Conservation (phyloP, 2,329 filamentous ascomycete genomes). For the Nothophoma quercina region DNA sequence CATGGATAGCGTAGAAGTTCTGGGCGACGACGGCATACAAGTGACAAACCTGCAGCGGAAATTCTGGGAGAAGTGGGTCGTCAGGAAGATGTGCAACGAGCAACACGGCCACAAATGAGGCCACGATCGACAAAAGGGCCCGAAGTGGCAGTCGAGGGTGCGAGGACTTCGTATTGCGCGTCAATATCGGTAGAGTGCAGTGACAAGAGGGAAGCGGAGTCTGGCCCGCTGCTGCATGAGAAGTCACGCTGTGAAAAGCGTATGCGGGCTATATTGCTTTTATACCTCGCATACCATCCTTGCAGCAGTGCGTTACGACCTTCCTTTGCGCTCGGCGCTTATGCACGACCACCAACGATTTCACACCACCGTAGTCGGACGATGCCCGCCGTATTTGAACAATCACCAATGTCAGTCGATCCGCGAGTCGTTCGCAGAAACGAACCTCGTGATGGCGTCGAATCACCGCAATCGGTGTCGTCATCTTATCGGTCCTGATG, state of each 20-base stretch:
- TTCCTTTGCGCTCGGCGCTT: conserved; percentile 27
- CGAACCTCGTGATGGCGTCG: background rate
- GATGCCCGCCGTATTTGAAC: background rate
- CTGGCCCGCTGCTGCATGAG: conserved; percentile 12
- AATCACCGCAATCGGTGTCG: background rate
- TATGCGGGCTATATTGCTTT: conserved; percentile 26
- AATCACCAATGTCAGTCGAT: background rate
- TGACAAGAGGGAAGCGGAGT: conserved; percentile 2
- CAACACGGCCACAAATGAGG: conserved; percentile 50
- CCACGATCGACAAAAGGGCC: background rate
- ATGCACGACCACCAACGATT: conserved; percentile 27
- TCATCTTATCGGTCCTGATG: background rate
- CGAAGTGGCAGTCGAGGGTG: background rate
- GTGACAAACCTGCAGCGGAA: conserved; percentile 61
- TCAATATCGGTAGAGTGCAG: background rate
- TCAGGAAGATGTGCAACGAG: conserved; percentile 55
- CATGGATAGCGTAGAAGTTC: conserved; percentile 53
- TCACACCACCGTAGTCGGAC: conserved; percentile 13
- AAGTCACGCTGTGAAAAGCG: conserved; percentile 20
- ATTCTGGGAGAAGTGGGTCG: conserved; percentile 64
- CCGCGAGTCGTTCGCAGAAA: background rate
- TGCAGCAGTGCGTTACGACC: conserved; percentile 15
- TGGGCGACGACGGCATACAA: conserved; percentile 58
- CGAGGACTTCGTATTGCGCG: background rate
- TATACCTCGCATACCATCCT: conserved; percentile 24